Percentiles rank a stretch among this genome's conserved stretches.
Conservation (phyloP, 2,329 filamentous ascomycete species). For the Cladosporium sp. region DNA sequence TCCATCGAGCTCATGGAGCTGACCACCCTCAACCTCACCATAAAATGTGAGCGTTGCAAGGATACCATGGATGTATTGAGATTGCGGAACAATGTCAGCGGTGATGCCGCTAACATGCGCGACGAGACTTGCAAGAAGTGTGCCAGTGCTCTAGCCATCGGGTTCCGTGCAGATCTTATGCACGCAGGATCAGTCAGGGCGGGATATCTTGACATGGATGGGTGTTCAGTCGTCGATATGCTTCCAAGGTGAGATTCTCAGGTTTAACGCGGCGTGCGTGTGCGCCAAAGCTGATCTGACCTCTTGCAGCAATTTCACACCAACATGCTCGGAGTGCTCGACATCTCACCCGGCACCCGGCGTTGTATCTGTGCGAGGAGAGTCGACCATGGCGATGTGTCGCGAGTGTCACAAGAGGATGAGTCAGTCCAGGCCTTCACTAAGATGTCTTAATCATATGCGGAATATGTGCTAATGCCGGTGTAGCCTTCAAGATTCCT, state of each 20-base stretch:
- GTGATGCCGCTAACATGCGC: constrained; percentile 37
- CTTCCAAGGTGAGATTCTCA: constrained; percentile 55
- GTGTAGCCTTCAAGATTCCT: constrained; percentile 64
- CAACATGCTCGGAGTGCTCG: constrained; percentile 74
- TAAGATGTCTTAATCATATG: background rate
- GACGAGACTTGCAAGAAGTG: constrained; percentile 54
- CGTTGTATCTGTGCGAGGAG: constrained; percentile 68
- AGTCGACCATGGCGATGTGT: constrained; percentile 70
- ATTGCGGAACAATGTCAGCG: constrained; percentile 53
- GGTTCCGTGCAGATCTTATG: constrained; percentile 60
- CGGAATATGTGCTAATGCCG: background rate
- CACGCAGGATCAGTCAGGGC: constrained; percentile 70
- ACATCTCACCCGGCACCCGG: constrained; percentile 59
- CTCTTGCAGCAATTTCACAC: constrained; percentile 63
- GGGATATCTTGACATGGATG: constrained; percentile 72
- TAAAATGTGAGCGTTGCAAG: constrained; percentile 78
- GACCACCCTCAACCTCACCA: constrained; percentile 60
- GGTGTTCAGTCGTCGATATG: constrained; percentile 71
- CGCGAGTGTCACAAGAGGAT: constrained; percentile 76
- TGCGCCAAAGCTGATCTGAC: background rate
- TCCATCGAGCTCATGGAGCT: constrained; percentile 73
- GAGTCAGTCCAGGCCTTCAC: constrained; percentile 42
- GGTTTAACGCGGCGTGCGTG: background rate
- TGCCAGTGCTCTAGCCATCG: constrained; percentile 45
- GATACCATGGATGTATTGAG: constrained; percentile 66